Base-by-base conservation (phyloP, 352 stramenopile species). In the Pythium periplocum region DNA sequence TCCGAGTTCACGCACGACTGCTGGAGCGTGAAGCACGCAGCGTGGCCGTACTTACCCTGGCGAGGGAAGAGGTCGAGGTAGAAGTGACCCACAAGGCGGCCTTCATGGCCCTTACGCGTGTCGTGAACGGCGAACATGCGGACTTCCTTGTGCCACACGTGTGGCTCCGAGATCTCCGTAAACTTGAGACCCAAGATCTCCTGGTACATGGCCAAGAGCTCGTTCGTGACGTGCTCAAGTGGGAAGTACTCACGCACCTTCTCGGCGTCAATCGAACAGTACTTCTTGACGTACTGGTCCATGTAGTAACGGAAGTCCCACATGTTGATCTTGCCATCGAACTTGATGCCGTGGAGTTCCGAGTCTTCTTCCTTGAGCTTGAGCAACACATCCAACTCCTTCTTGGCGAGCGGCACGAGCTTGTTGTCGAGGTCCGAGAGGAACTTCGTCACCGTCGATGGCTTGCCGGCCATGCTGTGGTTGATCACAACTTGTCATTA, bases 221-320 rank as follows among this genome's bases (percentile, higher is more conserved):
- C 85, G 43, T 66, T 67, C 36, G 90, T 91, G 48, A 96, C 86
- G 61, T 96, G 87, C 31, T 81, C 69, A 5, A 96, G 67, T 8
- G 86, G 87, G 66, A 96, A 96, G 62, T 89, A 96, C 59, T 94
- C 76, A 51, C 78, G 77, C n/a, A 96, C 68, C 53, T 87, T 80
- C 57, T 96, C 82, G 4, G 79, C 65, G 64, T 96, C 87, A 39
- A 96, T 92, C 39, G 80, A 83, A 64, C 80, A 94, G 65, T 95
- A 64, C 45, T 92, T 82, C 61, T 95, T 95, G 38, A 93, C 68
- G 64, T 85, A 86, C 48, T 86, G 69, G 59, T 94, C 84, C 66
- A 86, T 87, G 72, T 97, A 97, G 69, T 92, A 97, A 17, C 71
- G 73, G 48, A 89, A 90, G 69, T 97, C 88, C 82, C 84, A 96